These are phyloP conservation scores for Silene uniflora DNA, from an alignment of 148 eudicot genomes.

Conservation along the genomic window DNA sequence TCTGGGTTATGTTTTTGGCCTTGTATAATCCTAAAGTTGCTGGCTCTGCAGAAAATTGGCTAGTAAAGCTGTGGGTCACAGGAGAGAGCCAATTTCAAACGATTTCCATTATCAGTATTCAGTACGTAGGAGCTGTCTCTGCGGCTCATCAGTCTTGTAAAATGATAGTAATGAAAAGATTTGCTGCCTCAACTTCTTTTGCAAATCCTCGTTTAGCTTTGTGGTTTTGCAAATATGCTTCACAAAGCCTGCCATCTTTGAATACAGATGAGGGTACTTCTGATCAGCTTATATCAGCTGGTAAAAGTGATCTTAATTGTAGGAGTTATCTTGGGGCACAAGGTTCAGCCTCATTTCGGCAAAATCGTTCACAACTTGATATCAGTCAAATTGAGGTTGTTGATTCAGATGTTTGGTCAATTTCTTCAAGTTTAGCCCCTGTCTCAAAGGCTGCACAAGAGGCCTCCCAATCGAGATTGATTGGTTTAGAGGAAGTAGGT, in stretches of 20 bases:
- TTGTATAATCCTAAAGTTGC: conserved; percentile 1
- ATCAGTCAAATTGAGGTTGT: conserved; percentile 50
- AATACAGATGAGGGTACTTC: conserved; percentile 20
- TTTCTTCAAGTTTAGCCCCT: conserved; percentile 53
- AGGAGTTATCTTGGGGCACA: conserved; percentile 19
- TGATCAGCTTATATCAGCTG: neutral
- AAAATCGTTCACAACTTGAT: conserved; percentile 23
- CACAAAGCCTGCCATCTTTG: conserved; percentile 4
- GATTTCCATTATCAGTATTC: neutral
- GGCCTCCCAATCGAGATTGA: conserved; percentile 8
- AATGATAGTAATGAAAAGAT: conserved; percentile 28
- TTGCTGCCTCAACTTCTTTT: neutral
- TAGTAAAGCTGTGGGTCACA: neutral
- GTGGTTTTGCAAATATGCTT: conserved; percentile 9
- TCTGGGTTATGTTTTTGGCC: neutral
- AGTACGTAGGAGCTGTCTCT: neutral
- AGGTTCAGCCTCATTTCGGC: conserved; percentile 36
- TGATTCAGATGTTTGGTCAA: conserved; percentile 66
- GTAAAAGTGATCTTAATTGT: conserved; percentile 18
- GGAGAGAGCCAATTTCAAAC: neutral
- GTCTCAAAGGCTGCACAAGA: conserved; percentile 32
- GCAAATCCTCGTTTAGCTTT: conserved; percentile 14
- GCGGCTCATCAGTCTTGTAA: no score
- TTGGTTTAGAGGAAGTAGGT: conserved; percentile 22
- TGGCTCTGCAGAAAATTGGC: conserved; percentile 13